Evolutionary conservation across 2,329 filamentous ascomycete species (phyloP).

Genomic region (Pestalotiopsis sp.): DNA sequence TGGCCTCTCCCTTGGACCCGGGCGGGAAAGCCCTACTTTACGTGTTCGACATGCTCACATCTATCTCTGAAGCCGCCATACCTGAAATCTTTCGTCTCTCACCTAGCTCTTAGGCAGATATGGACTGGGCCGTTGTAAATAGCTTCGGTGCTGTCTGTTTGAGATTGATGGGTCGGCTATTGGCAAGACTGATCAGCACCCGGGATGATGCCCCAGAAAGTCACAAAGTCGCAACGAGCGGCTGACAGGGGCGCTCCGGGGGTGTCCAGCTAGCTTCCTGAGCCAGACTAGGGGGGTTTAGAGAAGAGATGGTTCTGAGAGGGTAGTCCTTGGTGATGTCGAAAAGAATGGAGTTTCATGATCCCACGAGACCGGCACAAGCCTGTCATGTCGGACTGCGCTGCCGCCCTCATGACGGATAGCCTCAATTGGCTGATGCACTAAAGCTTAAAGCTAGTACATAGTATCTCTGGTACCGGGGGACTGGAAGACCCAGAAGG

Average conservation of each 20-base stretch:
- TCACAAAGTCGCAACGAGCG: constrained; percentile 16
- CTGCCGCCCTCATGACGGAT: constrained; percentile 16
- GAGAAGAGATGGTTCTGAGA: constrained; percentile 21
- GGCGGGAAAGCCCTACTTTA: constrained; percentile 5
- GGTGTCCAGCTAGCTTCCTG: constrained; percentile 14
- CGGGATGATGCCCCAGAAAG: constrained; percentile 30
- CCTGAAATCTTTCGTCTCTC: constrained; percentile 1
- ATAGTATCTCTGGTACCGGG: neutral
- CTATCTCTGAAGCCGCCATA: neutral
- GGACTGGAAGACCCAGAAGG: neutral
- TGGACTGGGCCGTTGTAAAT: neutral
- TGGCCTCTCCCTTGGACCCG: neutral
- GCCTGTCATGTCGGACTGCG: constrained; percentile 4
- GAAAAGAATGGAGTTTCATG: constrained; percentile 18
- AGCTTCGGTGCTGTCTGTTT: constrained; percentile 37
- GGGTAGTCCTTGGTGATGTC: constrained; percentile 16
- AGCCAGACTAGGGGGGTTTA: constrained; percentile 18
- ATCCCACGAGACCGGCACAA: constrained; percentile 17
- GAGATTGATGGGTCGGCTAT: constrained; percentile 52
- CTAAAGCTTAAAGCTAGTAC: neutral
- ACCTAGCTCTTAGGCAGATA: constrained; percentile 5
- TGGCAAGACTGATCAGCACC: constrained; percentile 45
- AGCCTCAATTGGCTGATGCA: constrained; percentile 24
- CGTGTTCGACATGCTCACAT: neutral
- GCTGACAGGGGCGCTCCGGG: constrained; percentile 18